Base-by-base conservation (phyloP, 257 asterid species). In the Penstemon davidsonii region DNA sequence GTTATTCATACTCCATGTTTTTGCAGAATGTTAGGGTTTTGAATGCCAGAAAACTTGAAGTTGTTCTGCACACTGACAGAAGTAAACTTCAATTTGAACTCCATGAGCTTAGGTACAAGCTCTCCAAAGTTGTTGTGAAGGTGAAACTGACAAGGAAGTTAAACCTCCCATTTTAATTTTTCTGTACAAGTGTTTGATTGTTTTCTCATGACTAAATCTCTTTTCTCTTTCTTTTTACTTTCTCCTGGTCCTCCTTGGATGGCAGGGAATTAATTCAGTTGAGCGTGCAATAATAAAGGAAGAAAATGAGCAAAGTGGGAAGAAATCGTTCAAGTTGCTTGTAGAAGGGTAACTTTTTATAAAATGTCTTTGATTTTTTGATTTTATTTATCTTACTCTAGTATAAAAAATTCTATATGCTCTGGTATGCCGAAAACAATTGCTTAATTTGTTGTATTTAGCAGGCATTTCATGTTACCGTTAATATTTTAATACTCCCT, bases 241-340 rank as follows among this genome's bases (percentile, higher is more conserved):
- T 40, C 12, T 42, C 36, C 49, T 51, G n/a, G 43, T 50, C 68
- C 33, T 44, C 67, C 70, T 8, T 73, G 78, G 62, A 57, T 67
- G 74, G 52, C 86, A 93, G 98, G 98, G 98, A 65, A 86, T 93
- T 66, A 70, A 60, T 55, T 72, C 93, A n/a, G 89, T 90, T 69
- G 96, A 88, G 69, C 96, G 96, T 49, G 96, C 83, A 62, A 87
- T 92, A 64, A 86, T 92, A 62, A 86, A 87, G 75, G 88, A 80
- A 55, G 79, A 80, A 7, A 64, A 73, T 47, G 79, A 66, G 33
- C 65, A 83, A 40, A 70, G 61, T 42, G 73, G 55, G 57, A 67
- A 58, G 65, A 86, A 81, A 69, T 74, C 52, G 73, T 75, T 85
- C 81, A 82, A 79, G 76, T 76, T 93, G 81, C 80, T 93, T 50